These are phyloP conservation scores for Sugiyamaella lignohabitans DNA, from an alignment of 805 yeast species.

Conservation along the genomic window DNA sequence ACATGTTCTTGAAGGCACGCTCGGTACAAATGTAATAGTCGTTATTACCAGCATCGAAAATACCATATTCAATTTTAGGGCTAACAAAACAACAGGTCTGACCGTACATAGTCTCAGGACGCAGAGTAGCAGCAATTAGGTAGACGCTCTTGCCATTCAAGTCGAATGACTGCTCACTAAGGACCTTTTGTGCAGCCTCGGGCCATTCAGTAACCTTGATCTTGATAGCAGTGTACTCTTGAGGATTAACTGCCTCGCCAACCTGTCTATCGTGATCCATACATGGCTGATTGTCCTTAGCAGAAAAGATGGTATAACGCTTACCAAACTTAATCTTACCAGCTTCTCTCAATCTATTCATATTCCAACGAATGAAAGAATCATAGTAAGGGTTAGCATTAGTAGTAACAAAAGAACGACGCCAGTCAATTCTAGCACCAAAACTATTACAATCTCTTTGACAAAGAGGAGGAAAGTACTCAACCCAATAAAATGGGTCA, in stretches of 20 bases:
- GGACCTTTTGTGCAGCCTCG: slow-evolving; percentile 44
- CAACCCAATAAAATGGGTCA: slow-evolving; percentile 86
- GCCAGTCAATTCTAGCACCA: slow-evolving; percentile 97
- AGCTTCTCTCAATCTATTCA: slow-evolving; percentile 73
- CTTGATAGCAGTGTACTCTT: slow-evolving; percentile 92
- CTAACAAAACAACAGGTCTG: slow-evolving; percentile 98
- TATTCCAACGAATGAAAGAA: slow-evolving; percentile 93
- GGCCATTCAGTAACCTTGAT: slow-evolving; percentile 62
- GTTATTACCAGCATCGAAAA: slow-evolving; percentile 73
- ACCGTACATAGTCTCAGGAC: slow-evolving; percentile 99
- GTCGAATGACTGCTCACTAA: slow-evolving; percentile 37
- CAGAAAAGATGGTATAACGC: slow-evolving; percentile 94
- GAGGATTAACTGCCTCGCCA: slow-evolving; percentile 96
- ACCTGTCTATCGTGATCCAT: slow-evolving; percentile 98
- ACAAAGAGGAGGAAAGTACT: slow-evolving; percentile 86
- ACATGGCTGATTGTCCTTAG: slow-evolving; percentile 98
- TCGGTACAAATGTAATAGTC: slow-evolving; percentile 80
- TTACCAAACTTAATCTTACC: slow-evolving; percentile 97
- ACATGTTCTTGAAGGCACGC: slow-evolving; percentile 96
- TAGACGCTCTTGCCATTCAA: slow-evolving; percentile 48
- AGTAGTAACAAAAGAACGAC: slow-evolving; percentile 92
- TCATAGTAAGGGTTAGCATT: slow-evolving; percentile 94
- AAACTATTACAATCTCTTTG: slow-evolving; percentile 69
- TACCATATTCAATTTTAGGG: slow-evolving; percentile 87
- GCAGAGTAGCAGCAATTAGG: slow-evolving; percentile 91